Conservation (phyloP, 306 rosid species). For the Vigna hirtella region DNA sequence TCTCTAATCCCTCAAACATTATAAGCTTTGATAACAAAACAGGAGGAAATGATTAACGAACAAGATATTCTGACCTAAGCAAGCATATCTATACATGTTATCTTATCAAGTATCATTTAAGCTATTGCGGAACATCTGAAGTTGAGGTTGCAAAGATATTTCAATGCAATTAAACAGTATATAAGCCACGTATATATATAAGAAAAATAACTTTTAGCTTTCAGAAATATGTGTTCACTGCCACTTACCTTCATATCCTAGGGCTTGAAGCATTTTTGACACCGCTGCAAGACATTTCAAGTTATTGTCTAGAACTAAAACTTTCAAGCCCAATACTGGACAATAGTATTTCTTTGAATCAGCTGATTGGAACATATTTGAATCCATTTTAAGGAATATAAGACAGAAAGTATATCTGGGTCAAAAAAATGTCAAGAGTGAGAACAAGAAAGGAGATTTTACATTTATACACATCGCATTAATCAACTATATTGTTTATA, state of each 20-base stretch:
- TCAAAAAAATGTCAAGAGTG: constrained; percentile 3
- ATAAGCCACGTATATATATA: constrained; percentile 21
- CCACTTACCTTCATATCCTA: constrained; percentile 62
- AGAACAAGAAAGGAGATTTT: constrained; percentile 19
- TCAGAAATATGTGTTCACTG: background rate
- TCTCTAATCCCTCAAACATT: too few relatives aligned
- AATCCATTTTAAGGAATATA: constrained; percentile 27
- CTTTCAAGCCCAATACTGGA: constrained; percentile 25
- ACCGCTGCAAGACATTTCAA: constrained; percentile 33
- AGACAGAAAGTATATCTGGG: constrained; percentile 16
- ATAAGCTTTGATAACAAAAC: too few relatives aligned
- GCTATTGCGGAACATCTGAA: constrained; percentile 19
- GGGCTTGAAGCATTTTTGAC: constrained; percentile 45
- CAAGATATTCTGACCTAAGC: too few relatives aligned
- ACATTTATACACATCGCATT: background rate
- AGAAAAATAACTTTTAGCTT: constrained; percentile 11
- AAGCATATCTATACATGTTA: too few relatives aligned
- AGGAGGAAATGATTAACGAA: too few relatives aligned
- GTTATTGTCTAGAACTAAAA: constrained; percentile 61
- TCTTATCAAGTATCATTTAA: too few relatives aligned
- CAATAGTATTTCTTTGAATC: constrained; percentile 7
- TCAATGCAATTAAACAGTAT: constrained; percentile 30
- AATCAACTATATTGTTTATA: background rate
- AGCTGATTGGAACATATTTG: background rate
- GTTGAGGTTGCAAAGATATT: constrained; percentile 2